phyloP scores from a whole-genome alignment of 2,329 filamentous ascomycete genomes.

The Xylariales sp. region DNA sequence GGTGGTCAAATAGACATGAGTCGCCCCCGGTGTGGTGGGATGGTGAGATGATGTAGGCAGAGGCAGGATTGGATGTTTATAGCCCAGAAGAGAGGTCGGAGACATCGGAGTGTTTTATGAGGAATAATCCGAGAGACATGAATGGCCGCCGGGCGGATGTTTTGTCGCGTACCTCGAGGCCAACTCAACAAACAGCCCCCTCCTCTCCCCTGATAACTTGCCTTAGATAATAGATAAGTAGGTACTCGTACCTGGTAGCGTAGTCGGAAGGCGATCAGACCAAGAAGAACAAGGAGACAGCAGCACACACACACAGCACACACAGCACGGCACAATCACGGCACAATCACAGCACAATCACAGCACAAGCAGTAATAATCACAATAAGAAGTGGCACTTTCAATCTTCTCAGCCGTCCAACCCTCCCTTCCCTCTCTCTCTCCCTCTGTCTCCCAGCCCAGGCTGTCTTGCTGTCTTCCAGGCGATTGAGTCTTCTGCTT shows the following conservation, averaged over 20 bases:
- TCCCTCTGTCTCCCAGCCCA: no score
- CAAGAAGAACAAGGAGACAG: slow-evolving; percentile 1
- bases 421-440: slow-evolving; percentile 13
- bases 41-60: slow-evolving; percentile 33
- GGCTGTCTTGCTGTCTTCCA: no score
- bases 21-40: slow-evolving; percentile 1
- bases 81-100: slow-evolving; percentile 30
- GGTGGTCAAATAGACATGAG: background rate
- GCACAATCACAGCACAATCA: no score
- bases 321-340: no score
- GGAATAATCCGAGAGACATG: slow-evolving; percentile 41
- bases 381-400: slow-evolving; percentile 28
- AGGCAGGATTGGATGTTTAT: slow-evolving; percentile 17
- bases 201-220: slow-evolving; percentile 19
- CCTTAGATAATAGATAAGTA: slow-evolving; percentile 18
- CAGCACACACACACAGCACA: no score
- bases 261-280: slow-evolving; percentile 19
- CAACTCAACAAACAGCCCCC: background rate
- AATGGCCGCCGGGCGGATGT: slow-evolving; percentile 31
- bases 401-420: slow-evolving; percentile 28
- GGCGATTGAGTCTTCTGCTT: background rate
- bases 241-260: background rate
- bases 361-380: background rate
- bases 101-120: slow-evolving; percentile 40
- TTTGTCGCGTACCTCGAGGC: slow-evolving; percentile 19